Evolutionary conservation across 1,139 yeast species (phyloP), one percentile per base, ranked within the genome.

Genomic region (Yamadazyma dushanensis): DNA sequence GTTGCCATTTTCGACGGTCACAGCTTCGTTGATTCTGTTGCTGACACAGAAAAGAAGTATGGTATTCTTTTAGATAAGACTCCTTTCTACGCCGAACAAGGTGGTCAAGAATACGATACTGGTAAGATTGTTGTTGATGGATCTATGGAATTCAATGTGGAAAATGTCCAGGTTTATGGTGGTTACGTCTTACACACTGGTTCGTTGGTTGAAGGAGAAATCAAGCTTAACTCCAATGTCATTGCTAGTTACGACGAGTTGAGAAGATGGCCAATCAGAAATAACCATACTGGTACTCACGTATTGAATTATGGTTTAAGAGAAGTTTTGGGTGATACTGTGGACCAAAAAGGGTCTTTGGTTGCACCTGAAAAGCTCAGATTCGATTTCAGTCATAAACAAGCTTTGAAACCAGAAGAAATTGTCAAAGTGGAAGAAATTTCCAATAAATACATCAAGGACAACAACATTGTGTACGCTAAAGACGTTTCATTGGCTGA

Each of bases 211-310:
- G 95, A 90, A 61, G 98, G 98, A 44, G 47, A 66, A 22, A 67
- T 94, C 46, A 63, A 68, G 37, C 78, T 83, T 34, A 80, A 78
- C 38, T 92, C 84, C 53, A 66, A 69, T 31, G 81, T 90, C 31
- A 84, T 87, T 62, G 95, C 95, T 24, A 83, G 90, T 37, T 89
- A 83, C 57, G 96, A 92, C 54, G 97, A 88, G 57, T 73, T 84
- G 52, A 85, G 98, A 62, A 86, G 99, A 69, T 84, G 92, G 87
- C 96, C 97, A 44, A 83, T 94, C 51, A 84, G 95, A 70, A 89
- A 90, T 69, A 92, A 92, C 73, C 99, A 92, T 66, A 92, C 98
- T 27, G 97, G 97, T 70, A 92, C 99, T 10, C 99, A 92, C 58
- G 81, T 92, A 35, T 78, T 92, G 55, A 92, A 92, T 66, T 86